These are phyloP conservation scores for Diophrys sp. DNA, from an alignment of 73 alveolate species.

Conservation along the genomic window DNA sequence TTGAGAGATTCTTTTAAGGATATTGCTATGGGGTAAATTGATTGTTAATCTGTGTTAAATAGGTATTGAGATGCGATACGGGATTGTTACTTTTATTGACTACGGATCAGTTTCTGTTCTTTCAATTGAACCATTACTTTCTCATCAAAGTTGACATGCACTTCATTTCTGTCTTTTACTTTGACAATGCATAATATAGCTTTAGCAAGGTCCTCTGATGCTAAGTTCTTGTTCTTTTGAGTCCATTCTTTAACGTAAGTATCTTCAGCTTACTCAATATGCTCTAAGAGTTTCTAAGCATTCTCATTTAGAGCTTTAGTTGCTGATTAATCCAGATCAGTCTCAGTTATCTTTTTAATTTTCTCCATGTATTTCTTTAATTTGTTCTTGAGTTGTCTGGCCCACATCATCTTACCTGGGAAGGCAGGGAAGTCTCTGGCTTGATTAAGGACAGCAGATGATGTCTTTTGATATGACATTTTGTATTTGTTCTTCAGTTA, in stretches of 20 bases:
- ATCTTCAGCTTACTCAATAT: constrained; percentile 44
- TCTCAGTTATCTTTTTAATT: constrained; percentile 87
- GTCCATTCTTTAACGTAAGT: constrained; percentile 60
- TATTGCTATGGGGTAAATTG: constrained; percentile 79
- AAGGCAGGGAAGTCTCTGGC: constrained; percentile 89
- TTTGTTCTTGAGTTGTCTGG: constrained; percentile 79
- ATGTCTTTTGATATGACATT: constrained; percentile 71
- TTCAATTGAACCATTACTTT: constrained; percentile 85
- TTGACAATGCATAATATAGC: constrained; percentile 46
- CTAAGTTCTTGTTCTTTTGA: constrained; percentile 43
- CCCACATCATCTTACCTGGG: constrained; percentile 92
- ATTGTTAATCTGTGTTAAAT: constrained; percentile 62
- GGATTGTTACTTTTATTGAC: constrained; percentile 45
- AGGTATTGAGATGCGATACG: constrained; percentile 4
- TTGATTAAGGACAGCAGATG: constrained; percentile 72
- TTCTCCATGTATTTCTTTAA: constrained; percentile 65
- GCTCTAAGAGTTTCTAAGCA: constrained; percentile 82
- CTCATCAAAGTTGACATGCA: constrained; percentile 89
- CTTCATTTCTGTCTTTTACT: constrained; percentile 71
- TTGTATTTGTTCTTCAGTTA: constrained; percentile 75
- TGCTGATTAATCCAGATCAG: constrained; percentile 96
- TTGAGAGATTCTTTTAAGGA: constrained; percentile 85
- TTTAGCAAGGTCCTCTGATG: constrained; percentile 22
- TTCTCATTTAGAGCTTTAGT: constrained; percentile 78
- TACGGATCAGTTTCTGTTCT: constrained; percentile 70